Evolutionary conservation across 352 stramenopile genomes (phyloP), one percentile per base, ranked within the genome.

Genomic region (Paralagenidium karlingii): DNA sequence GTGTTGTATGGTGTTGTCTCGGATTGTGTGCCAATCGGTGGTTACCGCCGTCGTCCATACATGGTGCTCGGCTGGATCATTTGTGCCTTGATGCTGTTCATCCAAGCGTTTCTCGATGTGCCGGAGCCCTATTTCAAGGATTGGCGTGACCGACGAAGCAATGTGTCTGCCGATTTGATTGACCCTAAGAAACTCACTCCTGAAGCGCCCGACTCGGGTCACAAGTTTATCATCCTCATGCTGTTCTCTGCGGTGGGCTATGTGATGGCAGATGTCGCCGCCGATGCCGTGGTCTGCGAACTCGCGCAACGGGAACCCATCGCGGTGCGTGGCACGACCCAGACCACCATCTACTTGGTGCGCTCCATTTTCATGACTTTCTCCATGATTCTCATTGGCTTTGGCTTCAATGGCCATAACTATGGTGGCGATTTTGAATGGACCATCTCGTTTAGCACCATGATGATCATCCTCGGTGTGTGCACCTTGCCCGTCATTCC

Each of bases 221-320:
- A 20, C 19, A 3, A 7, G 30, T 36, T 34, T 25, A 34, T 32
- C 19, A 36, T 36, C 3, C 48, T 68, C 13, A 53, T 82, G 20
- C 58, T 76, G 34, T 31, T 83, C 0, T 68, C 78, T 13, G 74
- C 63, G 16, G 45, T 80, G 0, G 66, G 64, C 24, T 79, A 80
- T 38, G 68, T 83, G 22, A 79, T 83, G 40, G 68, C 68, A 2
- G 73, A 80, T 36, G 67, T 83, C 13, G 63, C 66, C 2, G 76
- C 60, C 21, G 69, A 86, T 33, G 69, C 63, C 4, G 53, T 82
- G 36, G 76, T 86, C 55, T 67, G 82, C 38, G 69, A 82, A 26
- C 59, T 80, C 29, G 68, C 73, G 19, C 73, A 83, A 46, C 60
- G 76, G 30, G 68, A 86, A 31, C 64, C 69, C n/a, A 68, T 82